A percentile compares a stretch with the other conserved stretches of the same genome.
Evolutionary conservation across 306 rosid species (phyloP).

Genomic region (Quercus berberidifolia): DNA sequence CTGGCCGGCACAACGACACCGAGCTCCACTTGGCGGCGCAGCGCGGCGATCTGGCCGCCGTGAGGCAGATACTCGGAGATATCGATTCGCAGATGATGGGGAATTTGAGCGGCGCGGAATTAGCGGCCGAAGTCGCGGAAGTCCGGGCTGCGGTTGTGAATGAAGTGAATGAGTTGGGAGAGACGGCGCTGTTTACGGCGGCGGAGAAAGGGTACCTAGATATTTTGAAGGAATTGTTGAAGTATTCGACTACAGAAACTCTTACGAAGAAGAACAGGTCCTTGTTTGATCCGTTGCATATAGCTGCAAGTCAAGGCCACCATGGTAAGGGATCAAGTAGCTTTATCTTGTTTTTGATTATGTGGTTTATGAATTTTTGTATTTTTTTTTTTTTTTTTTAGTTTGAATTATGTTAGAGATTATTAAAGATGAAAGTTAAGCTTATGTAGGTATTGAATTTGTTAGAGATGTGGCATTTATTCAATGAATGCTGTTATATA

Average conservation of each 20-base stretch:
- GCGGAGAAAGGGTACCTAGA: conserved; percentile 87
- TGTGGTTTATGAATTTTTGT: neutral
- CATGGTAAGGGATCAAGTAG: conserved; percentile 48
- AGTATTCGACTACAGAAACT: conserved; percentile 56
- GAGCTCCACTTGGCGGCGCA: conserved; percentile 98
- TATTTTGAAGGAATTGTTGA: conserved; percentile 75
- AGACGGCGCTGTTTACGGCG: conserved; percentile 80
- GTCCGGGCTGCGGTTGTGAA: conserved; percentile 76
- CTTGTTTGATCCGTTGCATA: conserved; percentile 79
- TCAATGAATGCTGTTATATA: neutral
- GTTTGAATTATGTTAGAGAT: neutral
- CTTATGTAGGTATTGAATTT: neutral
- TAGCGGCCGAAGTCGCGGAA: conserved; percentile 82
- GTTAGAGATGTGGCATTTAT: neutral
- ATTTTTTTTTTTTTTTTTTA: too few species aligned
- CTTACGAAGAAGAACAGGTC: conserved; percentile 68
- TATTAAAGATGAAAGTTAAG: neutral
- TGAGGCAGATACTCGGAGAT: conserved; percentile 73
- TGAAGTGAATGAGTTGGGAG: conserved; percentile 89
- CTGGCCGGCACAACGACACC: conserved; percentile 94
- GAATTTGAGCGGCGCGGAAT: conserved; percentile 53
- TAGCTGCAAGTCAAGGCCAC: conserved; percentile 85
- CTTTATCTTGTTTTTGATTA: neutral
- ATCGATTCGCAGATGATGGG: conserved; percentile 76
- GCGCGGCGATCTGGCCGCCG: conserved; percentile 84